These are phyloP conservation scores for Caryopteris hybrid DNA, from an alignment of 305 asterid genomes.

Conservation along the genomic window DNA sequence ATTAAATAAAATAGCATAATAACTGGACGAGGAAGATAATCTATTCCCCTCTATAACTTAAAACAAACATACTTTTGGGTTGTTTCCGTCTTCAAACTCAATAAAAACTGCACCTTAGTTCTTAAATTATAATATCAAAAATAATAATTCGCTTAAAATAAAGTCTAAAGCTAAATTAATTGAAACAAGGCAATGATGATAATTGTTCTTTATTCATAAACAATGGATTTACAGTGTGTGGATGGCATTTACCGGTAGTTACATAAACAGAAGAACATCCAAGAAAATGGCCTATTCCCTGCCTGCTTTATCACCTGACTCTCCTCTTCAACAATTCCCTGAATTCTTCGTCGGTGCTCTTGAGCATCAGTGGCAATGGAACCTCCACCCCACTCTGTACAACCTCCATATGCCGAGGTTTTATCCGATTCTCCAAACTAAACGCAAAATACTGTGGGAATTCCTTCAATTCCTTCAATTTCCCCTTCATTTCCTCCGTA, in stretches of 20 bases:
- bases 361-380: slow-evolving; percentile 58
- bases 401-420: slow-evolving; percentile 48
- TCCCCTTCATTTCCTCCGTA: slow-evolving; percentile 52
- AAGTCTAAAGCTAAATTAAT: no score
- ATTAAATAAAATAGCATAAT: no score
- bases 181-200: no score
- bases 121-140: no score
- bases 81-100: no score
- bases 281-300: background rate
- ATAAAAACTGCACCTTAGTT: no score
- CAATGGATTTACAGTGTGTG: background rate
- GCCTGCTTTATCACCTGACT: slow-evolving; percentile 6
- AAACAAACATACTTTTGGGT: no score
- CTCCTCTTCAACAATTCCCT: slow-evolving; percentile 33
- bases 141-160: no score
- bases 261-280: background rate
- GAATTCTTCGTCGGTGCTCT: slow-evolving; percentile 63
- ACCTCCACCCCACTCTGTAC: slow-evolving; percentile 39
- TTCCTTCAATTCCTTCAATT: slow-evolving; percentile 52
- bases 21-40: no score
- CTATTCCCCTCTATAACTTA: no score
- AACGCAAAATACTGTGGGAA: slow-evolving; percentile 87
- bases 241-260: background rate
- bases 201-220: background rate
- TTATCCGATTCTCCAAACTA: slow-evolving; percentile 85